Evolutionary conservation across 2,329 filamentous ascomycete species (phyloP).

Genomic region (Byssochlamys sp.): DNA sequence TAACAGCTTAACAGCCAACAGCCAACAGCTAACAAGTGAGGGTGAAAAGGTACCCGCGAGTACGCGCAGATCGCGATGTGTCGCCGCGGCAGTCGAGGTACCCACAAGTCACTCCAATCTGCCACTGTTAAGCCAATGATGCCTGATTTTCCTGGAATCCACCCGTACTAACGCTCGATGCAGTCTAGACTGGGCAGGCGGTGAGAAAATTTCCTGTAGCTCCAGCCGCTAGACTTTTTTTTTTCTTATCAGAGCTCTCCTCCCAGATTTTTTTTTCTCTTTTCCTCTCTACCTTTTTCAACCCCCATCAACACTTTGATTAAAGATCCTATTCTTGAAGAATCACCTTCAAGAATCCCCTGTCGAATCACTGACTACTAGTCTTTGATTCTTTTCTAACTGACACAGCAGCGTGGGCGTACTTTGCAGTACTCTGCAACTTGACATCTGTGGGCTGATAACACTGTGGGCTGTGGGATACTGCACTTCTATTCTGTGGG

Average conservation of each 20-base stretch:
- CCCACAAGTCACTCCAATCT: background rate
- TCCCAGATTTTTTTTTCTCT: conserved; percentile 15
- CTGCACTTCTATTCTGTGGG: conserved; percentile 33
- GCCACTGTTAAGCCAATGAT: background rate
- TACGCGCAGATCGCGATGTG: background rate
- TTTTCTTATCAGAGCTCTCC: conserved; percentile 22
- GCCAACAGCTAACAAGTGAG: background rate
- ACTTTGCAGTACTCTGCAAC: conserved; percentile 27
- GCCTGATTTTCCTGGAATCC: background rate
- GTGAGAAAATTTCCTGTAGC: conserved; percentile 13
- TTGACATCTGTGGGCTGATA: conserved; percentile 16
- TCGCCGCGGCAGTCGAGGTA: background rate
- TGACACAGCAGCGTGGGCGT: conserved; percentile 25
- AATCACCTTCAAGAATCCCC: background rate
- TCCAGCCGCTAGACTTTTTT: conserved; percentile 20
- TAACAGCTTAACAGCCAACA: background rate
- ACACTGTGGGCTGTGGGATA: conserved; percentile 34
- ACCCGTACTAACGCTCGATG: background rate
- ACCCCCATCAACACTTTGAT: conserved; percentile 5
- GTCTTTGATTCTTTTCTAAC: conserved; percentile 13
- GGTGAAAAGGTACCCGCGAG: background rate
- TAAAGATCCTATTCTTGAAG: conserved; percentile 3
- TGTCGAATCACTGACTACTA: background rate
- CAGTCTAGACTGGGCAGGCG: conserved; percentile 14
- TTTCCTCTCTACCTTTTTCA: conserved; percentile 12